A percentile compares a stretch with the other conserved stretches of the same genome.
Conservation (phyloP, 2,329 filamentous ascomycete species). For the Fusarium sp. region DNA sequence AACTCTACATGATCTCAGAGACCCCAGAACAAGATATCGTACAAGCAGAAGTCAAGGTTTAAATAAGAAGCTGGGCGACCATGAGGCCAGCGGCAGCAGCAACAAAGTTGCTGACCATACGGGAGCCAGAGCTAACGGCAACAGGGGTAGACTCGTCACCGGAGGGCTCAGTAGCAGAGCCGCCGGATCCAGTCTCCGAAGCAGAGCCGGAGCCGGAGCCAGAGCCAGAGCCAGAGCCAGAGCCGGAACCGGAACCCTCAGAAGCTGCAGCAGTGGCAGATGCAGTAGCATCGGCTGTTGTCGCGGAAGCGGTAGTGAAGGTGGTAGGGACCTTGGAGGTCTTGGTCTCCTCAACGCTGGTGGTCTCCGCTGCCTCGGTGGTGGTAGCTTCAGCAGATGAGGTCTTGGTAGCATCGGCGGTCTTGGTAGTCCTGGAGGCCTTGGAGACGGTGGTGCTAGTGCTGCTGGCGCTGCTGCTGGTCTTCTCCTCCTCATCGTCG, state of each 20-base stretch:
- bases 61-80: constrained; percentile 49
- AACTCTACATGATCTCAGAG: constrained; percentile 44
- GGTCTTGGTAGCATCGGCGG: constrained; percentile 26
- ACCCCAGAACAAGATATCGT: constrained; percentile 40
- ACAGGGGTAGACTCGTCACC: constrained; percentile 27
- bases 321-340: constrained; percentile 25
- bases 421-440: constrained; percentile 30
- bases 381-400: constrained; percentile 25
- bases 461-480: constrained; percentile 35
- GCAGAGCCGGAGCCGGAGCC: constrained; percentile 26
- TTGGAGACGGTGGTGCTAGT: constrained; percentile 32
- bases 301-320: constrained; percentile 29
- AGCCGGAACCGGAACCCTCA: constrained; percentile 32
- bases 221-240: constrained; percentile 23
- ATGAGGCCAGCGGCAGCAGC: constrained; percentile 46
- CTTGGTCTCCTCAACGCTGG: constrained; percentile 16
- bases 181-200: constrained; percentile 15
- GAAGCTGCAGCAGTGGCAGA: constrained; percentile 27
- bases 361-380: constrained; percentile 25
- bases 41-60: constrained; percentile 43
- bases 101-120: constrained; percentile 44
- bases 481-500: constrained; percentile 35
- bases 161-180: constrained; percentile 24
- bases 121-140: constrained; percentile 44
- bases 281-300: constrained; percentile 22